Evolutionary conservation across 2,329 filamentous ascomycete genomes (phyloP), one percentile per base, ranked within the genome.

Genomic region (Trichoderma sp.): DNA sequence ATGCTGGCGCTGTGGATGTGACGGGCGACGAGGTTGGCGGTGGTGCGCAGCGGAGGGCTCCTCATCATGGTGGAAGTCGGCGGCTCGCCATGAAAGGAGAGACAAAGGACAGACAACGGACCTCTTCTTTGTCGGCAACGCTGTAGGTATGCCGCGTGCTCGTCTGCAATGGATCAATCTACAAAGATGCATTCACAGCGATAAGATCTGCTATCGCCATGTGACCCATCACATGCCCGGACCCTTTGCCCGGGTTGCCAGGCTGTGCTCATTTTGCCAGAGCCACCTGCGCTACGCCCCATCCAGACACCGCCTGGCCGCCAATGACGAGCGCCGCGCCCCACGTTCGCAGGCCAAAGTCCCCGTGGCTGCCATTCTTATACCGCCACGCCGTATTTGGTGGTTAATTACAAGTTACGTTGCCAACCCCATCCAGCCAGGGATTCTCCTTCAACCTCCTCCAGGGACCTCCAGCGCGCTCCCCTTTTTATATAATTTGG

Each of bases 41-140:
- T 76, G 71, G 77, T 79, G 62, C 79, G 75, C 70, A 76, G 77
- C 67, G 74, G 73, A 59, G 74, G 74, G 68, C 72, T 69, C 73
- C 76, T 79, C 79, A 81, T 81, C 79, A 81, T 81, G 63, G 63
- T 57, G 63, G 63, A 58, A 16, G 35, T 27, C 35, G 35, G 13
- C 1, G 53, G 43, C 57, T 55, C 49, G 65, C 65, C 57, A 68
- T 68, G 52, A 31, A 31, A 57, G 27, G 27, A 27, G 27, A 4
- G 27, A 27, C 27, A 6, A 24, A 24, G 8, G 6, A 31, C 10
- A 31, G 13, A 21, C 16, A 19, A 37, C 16, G 21, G 31, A 16
- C n/a, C 31, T 10, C 29, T 33, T 56, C 16, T 31, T 29, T 55
- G 11, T 29, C 16, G 5, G 31, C 8, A 3, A 8, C 29, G n/a